These are phyloP conservation scores for Monosporascus ibericus DNA, from an alignment of 2,329 filamentous ascomycete genomes.

Conservation along the genomic window DNA sequence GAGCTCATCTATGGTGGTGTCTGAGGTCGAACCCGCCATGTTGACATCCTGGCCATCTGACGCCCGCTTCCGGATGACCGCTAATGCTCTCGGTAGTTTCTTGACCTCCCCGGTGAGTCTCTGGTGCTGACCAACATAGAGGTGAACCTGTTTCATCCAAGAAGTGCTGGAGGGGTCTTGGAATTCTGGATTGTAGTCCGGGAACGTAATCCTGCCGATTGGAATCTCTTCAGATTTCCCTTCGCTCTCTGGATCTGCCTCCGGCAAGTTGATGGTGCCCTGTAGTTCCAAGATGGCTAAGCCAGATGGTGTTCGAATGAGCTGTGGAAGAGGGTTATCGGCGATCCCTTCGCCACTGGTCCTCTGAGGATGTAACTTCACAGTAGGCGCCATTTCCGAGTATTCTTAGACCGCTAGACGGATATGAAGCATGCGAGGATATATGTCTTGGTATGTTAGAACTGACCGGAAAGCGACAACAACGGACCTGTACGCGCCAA, in stretches of 20 bases:
- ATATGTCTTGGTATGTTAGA: neutral
- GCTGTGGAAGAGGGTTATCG: constrained; percentile 60
- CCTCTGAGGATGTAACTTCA: constrained; percentile 35
- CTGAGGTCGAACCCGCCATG: constrained; percentile 31
- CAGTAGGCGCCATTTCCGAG: constrained; percentile 26
- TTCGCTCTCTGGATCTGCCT: constrained; percentile 27
- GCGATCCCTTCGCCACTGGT: constrained; percentile 14
- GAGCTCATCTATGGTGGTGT: constrained; percentile 44
- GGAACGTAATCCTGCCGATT: constrained; percentile 73
- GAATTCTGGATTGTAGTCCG: constrained; percentile 57
- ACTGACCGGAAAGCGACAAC: neutral
- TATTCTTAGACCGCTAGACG: neutral
- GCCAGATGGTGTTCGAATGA: constrained; percentile 83
- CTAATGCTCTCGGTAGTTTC: constrained; percentile 73
- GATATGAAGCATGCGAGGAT: neutral
- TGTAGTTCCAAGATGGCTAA: constrained; percentile 89
- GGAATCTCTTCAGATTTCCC: constrained; percentile 34
- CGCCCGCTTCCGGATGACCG: constrained; percentile 60
- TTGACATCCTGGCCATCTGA: constrained; percentile 35
- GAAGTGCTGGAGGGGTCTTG: constrained; percentile 47
- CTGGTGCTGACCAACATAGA: constrained; percentile 87
- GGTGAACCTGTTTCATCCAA: constrained; percentile 87
- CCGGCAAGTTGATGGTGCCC: constrained; percentile 75
- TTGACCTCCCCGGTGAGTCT: constrained; percentile 85
- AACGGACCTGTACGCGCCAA: neutral